Base-by-base conservation (phyloP, 208 protist species). In the Trypanosoma melophagium region DNA sequence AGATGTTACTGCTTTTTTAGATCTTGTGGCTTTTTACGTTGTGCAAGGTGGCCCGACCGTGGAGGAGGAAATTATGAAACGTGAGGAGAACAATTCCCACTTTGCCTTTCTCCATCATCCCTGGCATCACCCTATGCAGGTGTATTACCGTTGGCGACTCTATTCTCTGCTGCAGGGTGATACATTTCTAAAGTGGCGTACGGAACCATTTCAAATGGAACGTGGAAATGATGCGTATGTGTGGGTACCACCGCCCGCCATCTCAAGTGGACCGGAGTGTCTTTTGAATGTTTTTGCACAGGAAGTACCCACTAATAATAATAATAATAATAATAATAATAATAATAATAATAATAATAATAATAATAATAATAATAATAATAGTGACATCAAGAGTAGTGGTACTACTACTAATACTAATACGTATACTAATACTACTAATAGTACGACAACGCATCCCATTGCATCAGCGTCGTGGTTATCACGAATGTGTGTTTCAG, bases 71-170 rank as follows among this genome's bases (percentile, higher is more conserved):
- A 76, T 95, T 21, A 82, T 83, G 45, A 67, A 66, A 22, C 83
- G 89, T 38, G 86, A 95, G 77, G 67, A 53, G 56, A 73, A 66
- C 41, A 95, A 95, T 66, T 58, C 67, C 7, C 61, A 69, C 57
- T 95, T 95, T 66, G 69, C 66, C 24, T 95, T 95, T 62, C 73
- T 95, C 0, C 58, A 75, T 45, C 69, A 56, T 0, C 60, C 66
- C 21, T 89, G 79, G 69, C 71, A 80, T 12, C 71, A 92, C 45
- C 78, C 88, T 0, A 76, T 66, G 40, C 68, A 87, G 66, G 55
- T 90, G 21, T 95, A 95, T 78, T 95, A 95, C 77, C 86, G 89
- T 62, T 95, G 89, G 87, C 75, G 87, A 10, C 68, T 95, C 16
- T 95, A 92, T 77, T 90, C 89, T 13, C 66, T 93, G 17, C 70